phyloP scores from a whole-genome alignment of 495 filamentous ascomycete genomes.

The Coniosporium apollinis region DNA sequence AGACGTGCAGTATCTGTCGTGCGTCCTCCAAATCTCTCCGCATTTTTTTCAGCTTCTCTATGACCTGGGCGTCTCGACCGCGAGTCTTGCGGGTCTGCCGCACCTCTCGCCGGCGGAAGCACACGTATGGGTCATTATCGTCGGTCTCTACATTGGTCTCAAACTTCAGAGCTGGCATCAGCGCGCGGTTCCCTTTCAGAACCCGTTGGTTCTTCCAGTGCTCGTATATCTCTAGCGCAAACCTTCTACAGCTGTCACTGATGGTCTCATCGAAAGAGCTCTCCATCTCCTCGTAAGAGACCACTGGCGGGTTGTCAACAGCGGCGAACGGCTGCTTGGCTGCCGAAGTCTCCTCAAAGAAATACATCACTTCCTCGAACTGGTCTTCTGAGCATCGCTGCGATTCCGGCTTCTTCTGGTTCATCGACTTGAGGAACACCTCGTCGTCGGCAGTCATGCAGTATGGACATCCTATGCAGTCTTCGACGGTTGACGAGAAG shows the following conservation, averaged over 20 bases:
- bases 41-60: slow-evolving; percentile 82
- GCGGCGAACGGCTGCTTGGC: slow-evolving; percentile 71
- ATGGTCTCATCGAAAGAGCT: slow-evolving; percentile 57
- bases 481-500: slow-evolving; percentile 95
- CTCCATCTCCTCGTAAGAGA: slow-evolving; percentile 66
- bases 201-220: slow-evolving; percentile 71
- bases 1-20: slow-evolving; percentile 57
- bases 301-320: slow-evolving; percentile 68
- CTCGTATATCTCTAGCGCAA: slow-evolving; percentile 76
- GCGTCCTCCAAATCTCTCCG: slow-evolving; percentile 85
- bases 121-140: slow-evolving; percentile 93
- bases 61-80: slow-evolving; percentile 80
- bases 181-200: slow-evolving; percentile 42
- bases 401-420: slow-evolving; percentile 48
- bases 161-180: slow-evolving; percentile 70
- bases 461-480: slow-evolving; percentile 73
- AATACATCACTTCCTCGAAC: slow-evolving; percentile 87
- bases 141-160: slow-evolving; percentile 87
- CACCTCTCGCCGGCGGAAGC: slow-evolving; percentile 90
- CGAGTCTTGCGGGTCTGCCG: slow-evolving; percentile 89
- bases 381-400: slow-evolving; percentile 66
- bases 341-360: slow-evolving; percentile 75
- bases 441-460: slow-evolving; percentile 86
- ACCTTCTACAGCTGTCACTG: slow-evolving; percentile 43
- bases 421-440: slow-evolving; percentile 66